A percentile compares a stretch with the other conserved stretches of the same genome.
Evolutionary conservation across 2,329 filamentous ascomycete genomes (phyloP).

Genomic region (Xylariaceae sp.): DNA sequence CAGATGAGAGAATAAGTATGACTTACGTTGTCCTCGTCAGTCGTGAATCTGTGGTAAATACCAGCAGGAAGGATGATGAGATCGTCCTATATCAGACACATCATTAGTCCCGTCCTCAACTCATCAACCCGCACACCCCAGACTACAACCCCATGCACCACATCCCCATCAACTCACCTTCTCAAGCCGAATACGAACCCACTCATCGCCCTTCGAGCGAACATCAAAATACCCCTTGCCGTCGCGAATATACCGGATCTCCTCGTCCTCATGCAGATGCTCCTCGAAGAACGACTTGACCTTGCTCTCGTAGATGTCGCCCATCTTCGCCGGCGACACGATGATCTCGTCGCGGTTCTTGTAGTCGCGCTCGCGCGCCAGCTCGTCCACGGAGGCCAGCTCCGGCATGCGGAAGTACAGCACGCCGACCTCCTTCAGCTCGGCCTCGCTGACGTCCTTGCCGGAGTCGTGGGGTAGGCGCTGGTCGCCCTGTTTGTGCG

Average conservation of each 20-base stretch:
- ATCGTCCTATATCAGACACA: conserved; percentile 50
- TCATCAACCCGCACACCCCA: too few relatives aligned
- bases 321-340: conserved; percentile 81
- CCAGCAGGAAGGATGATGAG: conserved; percentile 89
- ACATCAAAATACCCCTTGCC: conserved; percentile 94
- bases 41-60: conserved; percentile 97
- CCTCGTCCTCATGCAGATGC: conserved; percentile 96
- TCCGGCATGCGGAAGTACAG: conserved; percentile 66
- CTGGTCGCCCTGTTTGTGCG: conserved; percentile 71
- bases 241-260: conserved; percentile 90
- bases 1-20: not conserved
- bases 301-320: conserved; percentile 83
- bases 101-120: too few relatives aligned
- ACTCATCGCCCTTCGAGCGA: conserved; percentile 72
- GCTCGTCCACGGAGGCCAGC: conserved; percentile 61
- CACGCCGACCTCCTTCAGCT: conserved; percentile 72
- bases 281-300: conserved; percentile 92
- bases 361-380: conserved; percentile 74
- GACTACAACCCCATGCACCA: too few relatives aligned
- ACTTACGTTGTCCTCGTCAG: conserved; percentile 82
- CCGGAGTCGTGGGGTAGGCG: conserved; percentile 85
- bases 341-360: conserved; percentile 92
- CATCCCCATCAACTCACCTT: conserved; percentile 46
- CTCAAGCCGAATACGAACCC: conserved; percentile 79
- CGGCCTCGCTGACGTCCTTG: conserved; percentile 56